Base-by-base conservation (phyloP, 2,329 filamentous ascomycete genomes). In the Alternaria sp. region DNA sequence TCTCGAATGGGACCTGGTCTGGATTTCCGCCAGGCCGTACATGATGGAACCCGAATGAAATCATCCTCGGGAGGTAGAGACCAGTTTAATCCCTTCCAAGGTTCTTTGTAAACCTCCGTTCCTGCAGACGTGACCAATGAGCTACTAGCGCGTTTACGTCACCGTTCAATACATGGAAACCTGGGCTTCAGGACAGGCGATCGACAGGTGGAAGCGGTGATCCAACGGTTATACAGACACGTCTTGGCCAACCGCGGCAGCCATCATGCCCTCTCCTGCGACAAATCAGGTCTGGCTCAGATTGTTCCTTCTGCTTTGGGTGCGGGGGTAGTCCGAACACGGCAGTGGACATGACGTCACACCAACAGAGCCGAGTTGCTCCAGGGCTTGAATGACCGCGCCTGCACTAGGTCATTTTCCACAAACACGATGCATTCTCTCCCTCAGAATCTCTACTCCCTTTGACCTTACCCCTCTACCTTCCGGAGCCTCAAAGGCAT, bases 1-100 rank as follows among this genome's bases (percentile, higher is more conserved):
- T 64, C 58, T 46, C 64, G 9, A 74, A 79, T 60, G 77, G 77
- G 15, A 70, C 66, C 9, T 79, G 77, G 78, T 63, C 55, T 28
- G 73, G 68, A 25, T 71, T 75, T 20, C 71, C 72, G 28, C 51
- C 58, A 5, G 67, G 67, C 3, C 51, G 66, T 49, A 68, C 66
- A 23, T 64, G 49, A 47, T 26, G 6, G 46, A 43, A 43, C 11
- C 26, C 11, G 21, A 11, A 43, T 41, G 37, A 37, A 15, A 51
- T 37, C 28, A 18, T 4, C 3, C 7, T 12, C 28, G 33, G 37
- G n/a, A 18, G 15, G 15, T 41, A 41, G 37, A 41, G 37, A 41
- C 37, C 37, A 11, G 37, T 41, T 41, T 41, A 18, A 21, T 47
- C n/a, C 18, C 12, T 47, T 41, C n/a, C n/a, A n/a, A n/a, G n/a